A percentile compares a stretch with the other conserved stretches of the same genome.
phyloP scores from a whole-genome alignment of 768 basidiomycete species.

The Lyophyllum decastes region DNA sequence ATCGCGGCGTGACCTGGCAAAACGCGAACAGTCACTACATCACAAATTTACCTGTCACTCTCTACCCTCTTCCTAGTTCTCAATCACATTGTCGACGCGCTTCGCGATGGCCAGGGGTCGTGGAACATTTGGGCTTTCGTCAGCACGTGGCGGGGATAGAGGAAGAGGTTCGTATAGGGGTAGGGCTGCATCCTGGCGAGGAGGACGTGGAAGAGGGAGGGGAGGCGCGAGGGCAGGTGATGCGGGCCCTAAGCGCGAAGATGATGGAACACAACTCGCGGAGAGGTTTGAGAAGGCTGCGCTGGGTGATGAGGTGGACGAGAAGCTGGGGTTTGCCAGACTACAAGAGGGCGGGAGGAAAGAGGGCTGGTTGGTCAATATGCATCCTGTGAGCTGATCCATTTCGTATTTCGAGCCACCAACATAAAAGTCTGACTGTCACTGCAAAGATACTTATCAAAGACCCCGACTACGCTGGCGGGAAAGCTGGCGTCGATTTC shows the following conservation, averaged over 20 bases:
- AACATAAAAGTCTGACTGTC: not conserved
- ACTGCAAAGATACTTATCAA: slow-evolving; percentile 76
- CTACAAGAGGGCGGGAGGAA: slow-evolving; percentile 75
- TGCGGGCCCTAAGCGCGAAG: slow-evolving; percentile 68
- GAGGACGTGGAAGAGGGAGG: slow-evolving; percentile 57
- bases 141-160: slow-evolving; percentile 47
- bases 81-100: slow-evolving; percentile 10
- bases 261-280: slow-evolving; percentile 85
- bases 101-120: slow-evolving; percentile 51
- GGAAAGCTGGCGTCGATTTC: slow-evolving; percentile 90
- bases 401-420: not conserved
- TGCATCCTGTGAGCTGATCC: slow-evolving; percentile 82
- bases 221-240: slow-evolving; percentile 46
- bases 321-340: slow-evolving; percentile 85
- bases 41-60: slow-evolving; percentile 7
- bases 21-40: slow-evolving; percentile 1
- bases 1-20: not conserved
- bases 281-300: slow-evolving; percentile 84
- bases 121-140: slow-evolving; percentile 58
- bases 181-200: slow-evolving; percentile 49
- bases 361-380: slow-evolving; percentile 97
- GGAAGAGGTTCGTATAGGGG: slow-evolving; percentile 46
- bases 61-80: not conserved
- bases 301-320: slow-evolving; percentile 85
- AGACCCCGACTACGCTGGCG: slow-evolving; percentile 81